Conservation (phyloP, 2,329 filamentous ascomycete species). For the Cladobotryum mycophilum region DNA sequence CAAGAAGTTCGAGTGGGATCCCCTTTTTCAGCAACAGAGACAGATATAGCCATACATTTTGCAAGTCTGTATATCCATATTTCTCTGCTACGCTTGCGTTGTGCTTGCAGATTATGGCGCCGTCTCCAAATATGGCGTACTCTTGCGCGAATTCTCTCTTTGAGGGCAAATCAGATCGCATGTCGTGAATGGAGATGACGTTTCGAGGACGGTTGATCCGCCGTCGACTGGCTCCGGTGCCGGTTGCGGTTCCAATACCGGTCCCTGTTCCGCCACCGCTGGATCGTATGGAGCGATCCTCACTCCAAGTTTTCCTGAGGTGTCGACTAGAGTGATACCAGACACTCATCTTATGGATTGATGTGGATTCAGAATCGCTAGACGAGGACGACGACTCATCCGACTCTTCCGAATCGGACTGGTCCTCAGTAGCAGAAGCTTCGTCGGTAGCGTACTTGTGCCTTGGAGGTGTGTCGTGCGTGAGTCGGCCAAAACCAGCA, state of each 20-base stretch:
- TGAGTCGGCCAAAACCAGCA: slow-evolving; percentile 50
- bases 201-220: slow-evolving; percentile 53
- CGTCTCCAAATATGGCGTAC: slow-evolving; percentile 79
- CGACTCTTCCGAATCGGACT: slow-evolving; percentile 44
- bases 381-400: slow-evolving; percentile 46
- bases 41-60: slow-evolving; percentile 77
- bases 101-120: slow-evolving; percentile 72
- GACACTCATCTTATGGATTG: slow-evolving; percentile 51
- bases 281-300: slow-evolving; percentile 51
- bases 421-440: slow-evolving; percentile 44
- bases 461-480: slow-evolving; percentile 44
- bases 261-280: slow-evolving; percentile 56
- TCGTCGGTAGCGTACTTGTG: slow-evolving; percentile 44
- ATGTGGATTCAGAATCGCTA: slow-evolving; percentile 57
- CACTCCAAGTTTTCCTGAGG: slow-evolving; percentile 50
- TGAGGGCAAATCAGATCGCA: slow-evolving; percentile 67
- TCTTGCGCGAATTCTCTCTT: slow-evolving; percentile 69
- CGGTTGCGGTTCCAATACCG: slow-evolving; percentile 41
- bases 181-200: slow-evolving; percentile 64
- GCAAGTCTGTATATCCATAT: slow-evolving; percentile 63
- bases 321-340: slow-evolving; percentile 50
- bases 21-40: slow-evolving; percentile 71
- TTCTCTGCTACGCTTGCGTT: slow-evolving; percentile 74
- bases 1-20: slow-evolving; percentile 62
- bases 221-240: slow-evolving; percentile 46